phyloP scores from a whole-genome alignment of 208 protist species.

The Leishmania braziliensis region DNA sequence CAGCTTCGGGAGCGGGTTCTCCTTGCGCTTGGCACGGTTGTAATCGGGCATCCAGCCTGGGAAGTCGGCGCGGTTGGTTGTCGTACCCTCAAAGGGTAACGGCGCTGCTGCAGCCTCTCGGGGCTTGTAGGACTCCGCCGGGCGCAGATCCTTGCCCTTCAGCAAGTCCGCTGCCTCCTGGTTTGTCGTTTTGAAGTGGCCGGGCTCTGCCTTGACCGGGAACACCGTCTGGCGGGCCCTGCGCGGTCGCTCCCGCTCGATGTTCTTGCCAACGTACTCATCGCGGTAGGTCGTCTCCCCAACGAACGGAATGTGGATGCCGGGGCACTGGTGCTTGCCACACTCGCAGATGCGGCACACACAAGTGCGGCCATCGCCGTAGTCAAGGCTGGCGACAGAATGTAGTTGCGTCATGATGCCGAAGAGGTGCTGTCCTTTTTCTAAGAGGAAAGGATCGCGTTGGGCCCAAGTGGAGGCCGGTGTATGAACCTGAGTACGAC shows the following conservation, averaged over 20 bases:
- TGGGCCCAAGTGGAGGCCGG: not conserved
- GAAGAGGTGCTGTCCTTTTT: not conserved
- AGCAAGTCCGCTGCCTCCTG: slow-evolving; percentile 87
- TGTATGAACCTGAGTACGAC: not conserved
- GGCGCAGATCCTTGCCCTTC: slow-evolving; percentile 69
- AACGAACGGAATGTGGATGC: slow-evolving; percentile 77
- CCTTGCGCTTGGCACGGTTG: slow-evolving; percentile 62
- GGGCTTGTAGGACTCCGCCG: slow-evolving; percentile 88
- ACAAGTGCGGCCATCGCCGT: slow-evolving; percentile 88
- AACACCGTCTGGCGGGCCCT: slow-evolving; percentile 48
- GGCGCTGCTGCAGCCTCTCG: slow-evolving; percentile 45
- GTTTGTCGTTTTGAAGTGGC: slow-evolving; percentile 90
- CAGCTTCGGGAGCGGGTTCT: slow-evolving; percentile 79
- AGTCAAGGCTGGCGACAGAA: slow-evolving; percentile 87
- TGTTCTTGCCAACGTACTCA: slow-evolving; percentile 84
- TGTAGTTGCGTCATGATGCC: slow-evolving; percentile 82
- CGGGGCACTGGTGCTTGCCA: slow-evolving; percentile 83
- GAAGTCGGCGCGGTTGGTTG: slow-evolving; percentile 88
- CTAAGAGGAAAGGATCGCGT: not conserved
- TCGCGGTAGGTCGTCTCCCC: slow-evolving; percentile 88
- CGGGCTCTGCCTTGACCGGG: slow-evolving; percentile 78
- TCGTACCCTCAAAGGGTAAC: slow-evolving; percentile 84
- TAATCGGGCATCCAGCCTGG: slow-evolving; percentile 85
- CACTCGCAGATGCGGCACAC: slow-evolving; percentile 90
- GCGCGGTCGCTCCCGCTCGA: slow-evolving; percentile 54